phyloP scores from a whole-genome alignment of 257 asterid genomes.

The Fraxinus excelsior region DNA sequence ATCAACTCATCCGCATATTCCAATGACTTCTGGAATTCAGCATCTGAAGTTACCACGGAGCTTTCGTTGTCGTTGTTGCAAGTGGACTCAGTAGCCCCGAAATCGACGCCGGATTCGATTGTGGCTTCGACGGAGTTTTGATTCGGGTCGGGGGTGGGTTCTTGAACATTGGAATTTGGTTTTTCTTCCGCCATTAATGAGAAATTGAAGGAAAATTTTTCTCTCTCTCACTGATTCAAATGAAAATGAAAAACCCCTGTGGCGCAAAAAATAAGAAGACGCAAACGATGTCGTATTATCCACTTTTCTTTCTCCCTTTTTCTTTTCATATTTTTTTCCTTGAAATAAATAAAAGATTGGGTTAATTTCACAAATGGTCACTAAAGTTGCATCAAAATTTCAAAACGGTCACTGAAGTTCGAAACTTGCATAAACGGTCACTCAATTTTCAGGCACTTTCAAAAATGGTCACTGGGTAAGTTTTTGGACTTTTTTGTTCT shows the following conservation, averaged over 20 bases:
- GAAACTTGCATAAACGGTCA: too few relatives aligned
- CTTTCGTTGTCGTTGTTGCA: constrained; percentile 52
- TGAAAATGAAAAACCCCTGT: constrained; percentile 1
- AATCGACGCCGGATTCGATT: constrained; percentile 43
- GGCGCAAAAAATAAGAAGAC: constrained; percentile 35
- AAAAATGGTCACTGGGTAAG: too few relatives aligned
- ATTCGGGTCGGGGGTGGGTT: constrained; percentile 33
- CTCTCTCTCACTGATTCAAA: too few relatives aligned
- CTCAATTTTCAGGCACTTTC: too few relatives aligned
- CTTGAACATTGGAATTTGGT: constrained; percentile 38
- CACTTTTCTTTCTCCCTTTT: not conserved
- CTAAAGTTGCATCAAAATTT: too few relatives aligned
- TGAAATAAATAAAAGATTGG: too few relatives aligned
- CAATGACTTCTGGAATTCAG: constrained; percentile 53
- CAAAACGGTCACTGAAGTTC: too few relatives aligned
- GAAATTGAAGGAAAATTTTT: constrained; percentile 1
- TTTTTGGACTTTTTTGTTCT: too few relatives aligned
- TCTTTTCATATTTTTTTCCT: too few relatives aligned
- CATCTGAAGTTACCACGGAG: constrained; percentile 41
- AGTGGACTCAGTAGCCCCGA: constrained; percentile 59
- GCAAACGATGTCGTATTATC: constrained; percentile 20
- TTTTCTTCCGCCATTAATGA: constrained; percentile 61
- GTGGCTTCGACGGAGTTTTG: constrained; percentile 68
- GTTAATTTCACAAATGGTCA: too few relatives aligned
- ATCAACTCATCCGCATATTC: constrained; percentile 65